Conservation (phyloP, 208 protist species). For the Trypanosoma scelopori region DNA sequence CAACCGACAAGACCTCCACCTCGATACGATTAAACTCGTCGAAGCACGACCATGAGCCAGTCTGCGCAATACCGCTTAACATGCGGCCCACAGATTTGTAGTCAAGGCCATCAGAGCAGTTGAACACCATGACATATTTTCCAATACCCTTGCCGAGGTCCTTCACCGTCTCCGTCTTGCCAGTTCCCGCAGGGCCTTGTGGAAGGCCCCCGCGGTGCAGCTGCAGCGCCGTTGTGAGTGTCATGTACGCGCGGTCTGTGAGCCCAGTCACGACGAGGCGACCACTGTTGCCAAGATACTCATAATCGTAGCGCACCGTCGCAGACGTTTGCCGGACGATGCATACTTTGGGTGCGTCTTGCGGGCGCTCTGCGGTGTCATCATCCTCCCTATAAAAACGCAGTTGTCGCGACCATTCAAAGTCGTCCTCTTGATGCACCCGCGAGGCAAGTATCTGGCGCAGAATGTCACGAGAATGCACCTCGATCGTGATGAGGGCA, state of each 20-base stretch:
- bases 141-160: constrained; percentile 97
- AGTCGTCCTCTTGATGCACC: constrained; percentile 87
- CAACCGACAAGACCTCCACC: constrained; percentile 98
- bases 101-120: constrained; percentile 98
- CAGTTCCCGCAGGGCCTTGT: constrained; percentile 97
- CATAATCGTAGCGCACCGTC: constrained; percentile 95
- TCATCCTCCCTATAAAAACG: constrained; percentile 94
- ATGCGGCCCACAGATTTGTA: constrained; percentile 96
- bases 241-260: constrained; percentile 98
- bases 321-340: constrained; percentile 94
- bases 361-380: constrained; percentile 32
- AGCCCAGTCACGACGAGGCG: constrained; percentile 98
- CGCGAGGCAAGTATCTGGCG: constrained; percentile 89
- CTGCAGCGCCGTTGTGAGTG: constrained; percentile 96
- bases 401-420: constrained; percentile 97
- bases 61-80: constrained; percentile 97
- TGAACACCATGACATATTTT: constrained; percentile 98
- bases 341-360: constrained; percentile 57
- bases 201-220: constrained; percentile 92
- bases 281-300: constrained; percentile 98
- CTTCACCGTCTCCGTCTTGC: constrained; percentile 99
- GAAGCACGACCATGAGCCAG: constrained; percentile 98
- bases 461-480: constrained; percentile 98
- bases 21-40: constrained; percentile 99
- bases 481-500: constrained; percentile 98